Evolutionary conservation across 768 basidiomycete genomes (phyloP).

Genomic region (Collybiopsis luxurians): DNA sequence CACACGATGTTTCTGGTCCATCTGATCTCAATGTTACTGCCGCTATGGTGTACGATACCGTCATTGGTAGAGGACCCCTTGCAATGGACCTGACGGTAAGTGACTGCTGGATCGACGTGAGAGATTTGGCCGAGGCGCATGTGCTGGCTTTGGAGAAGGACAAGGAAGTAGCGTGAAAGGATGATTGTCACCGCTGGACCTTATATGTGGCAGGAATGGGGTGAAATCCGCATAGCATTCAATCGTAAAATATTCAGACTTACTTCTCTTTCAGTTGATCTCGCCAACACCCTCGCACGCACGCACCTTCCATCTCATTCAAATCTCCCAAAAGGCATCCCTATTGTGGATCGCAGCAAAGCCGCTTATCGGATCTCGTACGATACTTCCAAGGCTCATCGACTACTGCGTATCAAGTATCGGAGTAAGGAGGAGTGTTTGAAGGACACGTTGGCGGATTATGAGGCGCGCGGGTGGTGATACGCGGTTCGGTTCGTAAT

Average conservation of each 20-base stretch:
- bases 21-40: conserved; percentile 39
- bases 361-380: neutral
- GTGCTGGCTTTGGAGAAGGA: conserved; percentile 46
- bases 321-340: conserved; percentile 6
- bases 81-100: conserved; percentile 18
- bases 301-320: neutral
- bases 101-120: conserved; percentile 46
- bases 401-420: conserved; percentile 6
- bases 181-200: conserved; percentile 46
- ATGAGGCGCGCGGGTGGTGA: conserved; percentile 4
- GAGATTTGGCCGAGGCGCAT: conserved; percentile 58
- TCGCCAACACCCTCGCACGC: conserved; percentile 14
- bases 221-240: conserved; percentile 17
- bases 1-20: conserved; percentile 36
- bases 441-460: conserved; percentile 4
- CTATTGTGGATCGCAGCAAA: neutral
- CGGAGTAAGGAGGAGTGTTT: neutral
- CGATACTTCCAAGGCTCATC: conserved; percentile 1
- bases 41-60: conserved; percentile 22
- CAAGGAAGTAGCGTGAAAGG: conserved; percentile 51
- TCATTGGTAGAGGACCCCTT: conserved; percentile 17
- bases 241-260: too few species aligned
- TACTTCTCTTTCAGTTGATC: conserved; percentile 27
- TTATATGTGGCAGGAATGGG: conserved; percentile 34
- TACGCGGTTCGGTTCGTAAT: too few species aligned